phyloP scores from a whole-genome alignment of 2,329 filamentous ascomycete species.

The Canariomyces notabilis region DNA sequence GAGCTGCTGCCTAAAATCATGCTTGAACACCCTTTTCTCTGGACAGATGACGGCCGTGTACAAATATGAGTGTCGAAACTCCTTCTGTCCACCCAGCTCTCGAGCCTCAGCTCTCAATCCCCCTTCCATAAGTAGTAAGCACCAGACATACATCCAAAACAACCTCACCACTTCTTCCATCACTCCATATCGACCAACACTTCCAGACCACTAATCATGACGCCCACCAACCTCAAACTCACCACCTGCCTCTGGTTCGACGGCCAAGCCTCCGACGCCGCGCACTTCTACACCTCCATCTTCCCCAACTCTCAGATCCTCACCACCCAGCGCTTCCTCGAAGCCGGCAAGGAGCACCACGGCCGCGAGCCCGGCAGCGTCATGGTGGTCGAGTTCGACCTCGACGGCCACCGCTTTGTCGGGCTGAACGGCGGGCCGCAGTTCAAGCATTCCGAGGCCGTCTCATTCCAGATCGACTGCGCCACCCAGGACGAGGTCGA shows the following conservation, averaged over 20 bases:
- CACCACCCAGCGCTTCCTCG: slow-evolving; percentile 29
- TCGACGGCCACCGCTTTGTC: slow-evolving; percentile 37
- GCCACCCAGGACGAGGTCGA: slow-evolving; percentile 43
- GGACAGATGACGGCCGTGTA: no score
- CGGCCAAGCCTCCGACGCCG: slow-evolving; percentile 37
- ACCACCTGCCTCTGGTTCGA: slow-evolving; percentile 39
- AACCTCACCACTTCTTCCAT: not conserved
- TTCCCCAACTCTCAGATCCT: slow-evolving; percentile 37
- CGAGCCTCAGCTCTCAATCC: no score
- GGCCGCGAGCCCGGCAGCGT: slow-evolving; percentile 29
- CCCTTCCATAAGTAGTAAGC: no score
- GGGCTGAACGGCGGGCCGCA: slow-evolving; percentile 40
- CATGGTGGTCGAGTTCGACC: slow-evolving; percentile 35
- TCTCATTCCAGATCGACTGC: slow-evolving; percentile 42
- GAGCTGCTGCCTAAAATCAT: not conserved
- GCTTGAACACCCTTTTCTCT: not conserved
- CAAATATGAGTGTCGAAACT: not conserved
- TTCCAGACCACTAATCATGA: not conserved
- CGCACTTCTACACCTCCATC: slow-evolving; percentile 37
- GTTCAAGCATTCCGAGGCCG: slow-evolving; percentile 37
- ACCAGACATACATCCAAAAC: not conserved
- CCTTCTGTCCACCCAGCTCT: no score
- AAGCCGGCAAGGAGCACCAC: slow-evolving; percentile 30
- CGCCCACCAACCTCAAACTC: slow-evolving; percentile 16
- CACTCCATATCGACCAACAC: not conserved